phyloP scores from a whole-genome alignment of 352 stramenopile genomes.

The Phytophthora agathidicida region DNA sequence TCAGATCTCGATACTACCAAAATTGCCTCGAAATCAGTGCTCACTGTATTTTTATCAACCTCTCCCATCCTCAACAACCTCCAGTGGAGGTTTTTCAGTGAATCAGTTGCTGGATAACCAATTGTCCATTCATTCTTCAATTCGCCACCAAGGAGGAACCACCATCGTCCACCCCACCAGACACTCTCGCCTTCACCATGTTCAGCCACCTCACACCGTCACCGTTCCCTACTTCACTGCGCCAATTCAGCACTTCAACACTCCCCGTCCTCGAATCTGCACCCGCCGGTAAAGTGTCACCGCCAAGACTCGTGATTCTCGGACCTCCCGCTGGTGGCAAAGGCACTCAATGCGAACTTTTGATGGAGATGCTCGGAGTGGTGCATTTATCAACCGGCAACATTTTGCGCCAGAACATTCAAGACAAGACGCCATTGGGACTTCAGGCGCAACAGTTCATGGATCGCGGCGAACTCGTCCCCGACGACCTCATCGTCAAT shows the following conservation, averaged over 20 bases:
- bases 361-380: conserved; percentile 86
- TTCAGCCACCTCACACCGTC: background rate
- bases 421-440: conserved; percentile 53
- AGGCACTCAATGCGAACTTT: conserved; percentile 94
- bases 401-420: conserved; percentile 91
- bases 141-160: conserved; percentile 10
- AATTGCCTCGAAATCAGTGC: conserved; percentile 17
- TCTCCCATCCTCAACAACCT: conserved; percentile 2
- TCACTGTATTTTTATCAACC: conserved; percentile 29
- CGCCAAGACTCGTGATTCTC: conserved; percentile 80
- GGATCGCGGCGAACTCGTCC: conserved; percentile 88
- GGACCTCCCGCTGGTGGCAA: conserved; percentile 93
- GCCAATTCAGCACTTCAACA: conserved; percentile 7
- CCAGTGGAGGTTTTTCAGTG: conserved; percentile 14
- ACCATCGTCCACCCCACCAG: background rate
- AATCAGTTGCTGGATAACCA: background rate
- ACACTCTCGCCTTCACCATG: background rate
- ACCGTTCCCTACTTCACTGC: background rate
- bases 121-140: conserved; percentile 12
- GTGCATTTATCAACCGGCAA: conserved; percentile 94
- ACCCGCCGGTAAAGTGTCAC: conserved; percentile 11
- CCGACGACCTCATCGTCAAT: conserved; percentile 92
- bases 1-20: conserved; percentile 7
- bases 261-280: background rate
- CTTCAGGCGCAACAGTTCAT: conserved; percentile 91